Percentiles rank a stretch among this genome's conserved stretches.
phyloP scores from a whole-genome alignment of 495 filamentous ascomycete species.

The Clavariopsis aquatica region DNA sequence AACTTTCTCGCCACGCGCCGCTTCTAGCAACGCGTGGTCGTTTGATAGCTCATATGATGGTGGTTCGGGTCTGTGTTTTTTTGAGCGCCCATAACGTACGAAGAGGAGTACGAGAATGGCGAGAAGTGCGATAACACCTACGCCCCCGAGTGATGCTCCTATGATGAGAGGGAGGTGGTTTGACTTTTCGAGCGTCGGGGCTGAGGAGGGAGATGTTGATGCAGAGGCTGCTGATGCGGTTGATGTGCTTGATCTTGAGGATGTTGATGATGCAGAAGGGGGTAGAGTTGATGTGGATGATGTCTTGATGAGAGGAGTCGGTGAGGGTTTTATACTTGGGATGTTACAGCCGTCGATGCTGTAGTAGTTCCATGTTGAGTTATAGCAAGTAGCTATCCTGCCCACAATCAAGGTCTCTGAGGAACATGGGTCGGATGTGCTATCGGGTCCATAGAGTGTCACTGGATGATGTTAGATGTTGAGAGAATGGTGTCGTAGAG shows the following conservation, averaged over 20 bases:
- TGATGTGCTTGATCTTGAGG: neutral
- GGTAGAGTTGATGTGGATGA: neutral
- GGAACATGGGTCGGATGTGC: slow-evolving; percentile 9
- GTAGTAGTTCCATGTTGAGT: slow-evolving; percentile 34
- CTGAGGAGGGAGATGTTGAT: neutral
- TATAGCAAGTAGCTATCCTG: slow-evolving; percentile 27
- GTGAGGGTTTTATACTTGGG: slow-evolving; percentile 10
- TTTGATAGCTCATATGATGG: slow-evolving; percentile 14
- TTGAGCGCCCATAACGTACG: neutral
- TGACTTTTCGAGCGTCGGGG: neutral
- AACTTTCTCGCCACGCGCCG: neutral
- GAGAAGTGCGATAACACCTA: slow-evolving; percentile 5
- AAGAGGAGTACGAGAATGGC: slow-evolving; percentile 1
- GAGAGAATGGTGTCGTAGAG: neutral
- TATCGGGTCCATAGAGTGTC: slow-evolving; percentile 25
- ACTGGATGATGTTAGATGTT: slow-evolving; percentile 6
- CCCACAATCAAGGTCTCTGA: neutral
- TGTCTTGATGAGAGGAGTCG: slow-evolving; percentile 6
- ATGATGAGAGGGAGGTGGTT: slow-evolving; percentile 21
- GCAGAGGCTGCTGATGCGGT: neutral
- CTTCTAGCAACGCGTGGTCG: slow-evolving; percentile 1
- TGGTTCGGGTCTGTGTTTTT: neutral
- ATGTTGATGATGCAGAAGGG: slow-evolving; percentile 1
- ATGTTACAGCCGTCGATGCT: slow-evolving; percentile 30
- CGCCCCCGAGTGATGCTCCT: slow-evolving; percentile 22